Base-by-base conservation (phyloP, 1,284 basidiomycete genomes). In the Ceratobasidium papillatum region DNA sequence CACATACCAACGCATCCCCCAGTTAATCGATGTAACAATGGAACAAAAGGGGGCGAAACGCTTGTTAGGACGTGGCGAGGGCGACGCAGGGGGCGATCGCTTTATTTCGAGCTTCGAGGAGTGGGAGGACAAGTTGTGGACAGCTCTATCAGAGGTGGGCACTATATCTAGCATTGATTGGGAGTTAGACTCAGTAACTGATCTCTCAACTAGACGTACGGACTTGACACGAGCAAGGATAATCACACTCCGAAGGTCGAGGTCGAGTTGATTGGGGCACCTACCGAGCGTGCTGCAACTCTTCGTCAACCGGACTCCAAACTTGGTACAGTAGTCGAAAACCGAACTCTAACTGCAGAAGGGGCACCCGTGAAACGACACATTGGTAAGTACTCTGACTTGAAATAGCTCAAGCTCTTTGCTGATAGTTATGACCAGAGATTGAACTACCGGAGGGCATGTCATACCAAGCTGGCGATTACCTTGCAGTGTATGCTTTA, bases 1-100 rank as follows among this genome's bases (percentile, higher is more conserved):
- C 45, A 87, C 87, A 1, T 88, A 84, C 79, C 87, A 88, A 80
- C 81, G 82, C 17, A 84, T 88, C 34, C 87, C 87, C 5, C 83
- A 64, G 62, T 77, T 85, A 4, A 81, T 85, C 75, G 86, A 88
- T 78, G 78, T 80, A 17, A 76, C 80, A 14, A 77, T 88, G 5
- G 83, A 80, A 45, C 78, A 81, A 64, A 80, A 80, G 36, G 86
- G 86, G 1, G 86, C 80, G 19, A 80, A 80, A 72, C 80, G 85
- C 30, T 78, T 88, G 11, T 62, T 85, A 17, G 76, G 80, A 52
- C 81, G 84, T 25, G 85, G 85, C 0, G 82, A 80, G 49, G 85
- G 83, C 0, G 85, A 87, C 76, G 85, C 85, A 4, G 82, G 82
- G 14, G 79, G 81, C 2, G 82, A 82, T 2, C 82, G 84, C 65